Evolutionary conservation across 352 stramenopile species (phyloP).

Genomic region (Phytopythium delawarense): DNA sequence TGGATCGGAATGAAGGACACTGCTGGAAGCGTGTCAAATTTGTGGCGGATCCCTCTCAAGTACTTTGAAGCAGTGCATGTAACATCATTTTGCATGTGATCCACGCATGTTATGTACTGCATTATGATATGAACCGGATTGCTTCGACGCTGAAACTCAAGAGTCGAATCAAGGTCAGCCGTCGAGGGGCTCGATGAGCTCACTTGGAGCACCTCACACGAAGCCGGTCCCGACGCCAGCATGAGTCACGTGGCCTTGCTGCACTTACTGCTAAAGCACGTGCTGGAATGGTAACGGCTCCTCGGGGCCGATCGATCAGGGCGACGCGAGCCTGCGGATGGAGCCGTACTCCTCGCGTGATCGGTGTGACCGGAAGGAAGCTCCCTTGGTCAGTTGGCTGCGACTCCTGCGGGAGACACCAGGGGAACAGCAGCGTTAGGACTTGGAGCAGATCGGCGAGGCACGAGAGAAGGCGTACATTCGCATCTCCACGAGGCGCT

Average conservation of each 20-base stretch:
- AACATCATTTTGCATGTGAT: too few species aligned
- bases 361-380: not conserved
- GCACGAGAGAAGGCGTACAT: constrained; percentile 13
- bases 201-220: not conserved
- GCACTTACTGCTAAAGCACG: too few species aligned
- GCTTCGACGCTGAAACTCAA: not conserved
- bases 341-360: constrained; percentile 26
- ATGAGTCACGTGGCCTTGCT: too few species aligned
- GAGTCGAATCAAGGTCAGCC: not conserved
- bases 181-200: not conserved
- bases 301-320: constrained; percentile 1
- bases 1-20: not conserved
- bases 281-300: not conserved
- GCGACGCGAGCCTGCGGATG: constrained; percentile 13
- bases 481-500: constrained; percentile 20
- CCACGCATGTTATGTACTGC: not conserved
- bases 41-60: too few species aligned
- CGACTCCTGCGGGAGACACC: not conserved
- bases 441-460: not conserved
- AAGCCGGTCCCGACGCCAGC: too few species aligned
- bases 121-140: not conserved
- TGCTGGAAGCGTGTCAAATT: not conserved
- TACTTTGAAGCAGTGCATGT: too few species aligned
- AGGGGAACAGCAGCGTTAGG: not conserved
- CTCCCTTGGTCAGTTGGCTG: not conserved